Evolutionary conservation across 768 basidiomycete genomes (phyloP).

Genomic region (Kwoniella dendrophila): DNA sequence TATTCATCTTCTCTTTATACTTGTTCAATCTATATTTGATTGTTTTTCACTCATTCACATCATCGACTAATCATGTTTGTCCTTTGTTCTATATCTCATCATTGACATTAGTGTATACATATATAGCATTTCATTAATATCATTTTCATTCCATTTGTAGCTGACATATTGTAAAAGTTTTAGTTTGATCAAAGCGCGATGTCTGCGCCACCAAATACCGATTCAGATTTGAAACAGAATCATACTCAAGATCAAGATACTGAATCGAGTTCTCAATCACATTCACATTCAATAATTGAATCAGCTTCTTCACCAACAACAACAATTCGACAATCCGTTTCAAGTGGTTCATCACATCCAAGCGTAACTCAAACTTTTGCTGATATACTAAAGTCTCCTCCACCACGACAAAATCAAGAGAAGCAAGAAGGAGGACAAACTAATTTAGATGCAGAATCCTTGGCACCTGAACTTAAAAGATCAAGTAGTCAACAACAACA

Average conservation of each 20-base stretch:
- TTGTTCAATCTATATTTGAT: background rate
- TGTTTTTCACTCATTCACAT: background rate
- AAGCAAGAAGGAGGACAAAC: background rate
- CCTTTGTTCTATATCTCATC: conserved; percentile 8
- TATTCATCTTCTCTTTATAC: background rate
- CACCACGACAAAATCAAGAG: background rate
- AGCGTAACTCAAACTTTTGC: conserved; percentile 20
- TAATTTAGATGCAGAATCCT: background rate
- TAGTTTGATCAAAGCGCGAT: background rate
- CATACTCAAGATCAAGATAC: no score
- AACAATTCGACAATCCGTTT: conserved; percentile 26
- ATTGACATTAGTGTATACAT: background rate
- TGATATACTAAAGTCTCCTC: conserved; percentile 17
- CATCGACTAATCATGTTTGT: conserved; percentile 1
- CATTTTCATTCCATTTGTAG: background rate
- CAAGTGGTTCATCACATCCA: background rate
- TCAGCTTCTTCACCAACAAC: conserved; percentile 36
- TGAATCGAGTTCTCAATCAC: no score
- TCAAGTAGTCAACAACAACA: conserved; percentile 21
- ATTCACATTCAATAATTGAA: conserved; percentile 9
- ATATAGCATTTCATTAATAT: background rate
- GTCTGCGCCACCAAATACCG: conserved; percentile 10
- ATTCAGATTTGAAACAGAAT: background rate
- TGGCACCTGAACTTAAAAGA: conserved; percentile 5
- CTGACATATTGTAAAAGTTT: background rate